Evolutionary conservation across 2,329 filamentous ascomycete species (phyloP).

Genomic region (Hymenoscyphus occultus): DNA sequence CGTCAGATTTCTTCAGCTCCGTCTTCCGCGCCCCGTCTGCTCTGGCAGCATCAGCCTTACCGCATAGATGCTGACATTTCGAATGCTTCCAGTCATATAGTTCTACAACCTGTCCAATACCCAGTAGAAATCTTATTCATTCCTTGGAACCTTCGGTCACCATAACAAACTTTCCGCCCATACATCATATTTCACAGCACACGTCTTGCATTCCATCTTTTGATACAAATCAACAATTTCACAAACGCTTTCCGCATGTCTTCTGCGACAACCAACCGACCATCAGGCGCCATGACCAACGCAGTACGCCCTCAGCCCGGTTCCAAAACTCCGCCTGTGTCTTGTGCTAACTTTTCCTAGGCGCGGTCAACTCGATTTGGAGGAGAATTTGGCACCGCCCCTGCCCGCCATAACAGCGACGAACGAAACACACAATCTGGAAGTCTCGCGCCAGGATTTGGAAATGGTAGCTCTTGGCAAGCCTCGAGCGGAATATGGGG

Average conservation of each 20-base stretch:
- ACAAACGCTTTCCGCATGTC: slow-evolving; percentile 39
- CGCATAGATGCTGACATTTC: slow-evolving; percentile 34
- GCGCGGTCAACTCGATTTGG: slow-evolving; percentile 36
- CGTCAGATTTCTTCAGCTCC: slow-evolving; percentile 23
- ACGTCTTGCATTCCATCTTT: slow-evolving; percentile 13
- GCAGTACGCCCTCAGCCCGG: slow-evolving; percentile 38
- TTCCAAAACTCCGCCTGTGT: background rate
- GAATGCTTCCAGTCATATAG: slow-evolving; percentile 36
- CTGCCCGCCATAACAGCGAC: slow-evolving; percentile 33
- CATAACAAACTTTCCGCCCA: slow-evolving; percentile 20
- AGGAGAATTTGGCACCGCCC: slow-evolving; percentile 39
- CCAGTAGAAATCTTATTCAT: slow-evolving; percentile 28
- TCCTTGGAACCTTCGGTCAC: slow-evolving; percentile 24
- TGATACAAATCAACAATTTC: slow-evolving; percentile 19
- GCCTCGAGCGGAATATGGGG: slow-evolving; percentile 50
- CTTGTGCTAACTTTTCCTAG: slow-evolving; percentile 30
- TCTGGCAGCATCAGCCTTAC: slow-evolving; percentile 34
- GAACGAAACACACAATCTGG: slow-evolving; percentile 39
- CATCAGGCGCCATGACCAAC: slow-evolving; percentile 38
- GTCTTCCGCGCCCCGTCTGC: slow-evolving; percentile 20
- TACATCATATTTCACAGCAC: slow-evolving; percentile 22
- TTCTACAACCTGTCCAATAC: slow-evolving; percentile 35
- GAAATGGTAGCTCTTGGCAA: slow-evolving; percentile 39
- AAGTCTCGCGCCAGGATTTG: slow-evolving; percentile 43
- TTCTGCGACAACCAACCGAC: slow-evolving; percentile 37